These are phyloP conservation scores for Colletotrichum spaethianum DNA, from an alignment of 2,329 filamentous ascomycete species.

Conservation along the genomic window DNA sequence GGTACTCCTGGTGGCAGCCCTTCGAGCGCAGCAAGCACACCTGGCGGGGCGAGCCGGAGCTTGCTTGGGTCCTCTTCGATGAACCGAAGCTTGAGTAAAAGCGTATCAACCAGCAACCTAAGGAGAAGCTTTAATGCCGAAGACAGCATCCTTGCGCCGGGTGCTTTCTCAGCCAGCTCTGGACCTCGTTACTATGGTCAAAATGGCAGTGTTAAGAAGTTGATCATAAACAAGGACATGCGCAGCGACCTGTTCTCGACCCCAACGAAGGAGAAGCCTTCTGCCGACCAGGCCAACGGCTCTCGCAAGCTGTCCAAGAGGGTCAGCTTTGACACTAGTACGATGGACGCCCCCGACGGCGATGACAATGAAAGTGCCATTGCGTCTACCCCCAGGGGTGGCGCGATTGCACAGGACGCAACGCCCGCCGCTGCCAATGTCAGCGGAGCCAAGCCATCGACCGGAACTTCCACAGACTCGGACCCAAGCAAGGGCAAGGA, in stretches of 20 bases:
- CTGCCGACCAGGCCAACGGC: slow-evolving; percentile 57
- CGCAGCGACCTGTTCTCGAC: slow-evolving; percentile 79
- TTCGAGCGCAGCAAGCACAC: slow-evolving; percentile 78
- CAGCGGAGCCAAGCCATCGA: slow-evolving; percentile 48
- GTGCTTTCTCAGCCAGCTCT: slow-evolving; percentile 82
- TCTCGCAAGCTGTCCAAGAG: slow-evolving; percentile 80
- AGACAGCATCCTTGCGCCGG: slow-evolving; percentile 88
- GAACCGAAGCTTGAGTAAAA: slow-evolving; percentile 84
- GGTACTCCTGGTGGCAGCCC: slow-evolving; percentile 82
- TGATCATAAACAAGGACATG: slow-evolving; percentile 92
- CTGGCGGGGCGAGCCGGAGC: slow-evolving; percentile 76
- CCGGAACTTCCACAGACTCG: slow-evolving; percentile 68
- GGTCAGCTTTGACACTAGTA: slow-evolving; percentile 89
- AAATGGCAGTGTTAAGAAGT: slow-evolving; percentile 84
- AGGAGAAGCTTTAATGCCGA: slow-evolving; percentile 86
- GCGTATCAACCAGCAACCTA: slow-evolving; percentile 88
- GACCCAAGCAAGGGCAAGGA: slow-evolving; percentile 82
- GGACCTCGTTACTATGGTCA: slow-evolving; percentile 76
- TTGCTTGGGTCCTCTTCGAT: slow-evolving; percentile 74
- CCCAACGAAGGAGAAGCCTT: slow-evolving; percentile 66
- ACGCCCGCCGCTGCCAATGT: slow-evolving; percentile 12
- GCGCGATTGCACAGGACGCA: slow-evolving; percentile 11
- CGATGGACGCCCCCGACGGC: slow-evolving; percentile 53
- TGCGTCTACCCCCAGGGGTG: slow-evolving; percentile 12
- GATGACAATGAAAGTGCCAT: slow-evolving; percentile 26